phyloP scores from a whole-genome alignment of 129 eudicot genomes.

The Escallonia herrerae region DNA sequence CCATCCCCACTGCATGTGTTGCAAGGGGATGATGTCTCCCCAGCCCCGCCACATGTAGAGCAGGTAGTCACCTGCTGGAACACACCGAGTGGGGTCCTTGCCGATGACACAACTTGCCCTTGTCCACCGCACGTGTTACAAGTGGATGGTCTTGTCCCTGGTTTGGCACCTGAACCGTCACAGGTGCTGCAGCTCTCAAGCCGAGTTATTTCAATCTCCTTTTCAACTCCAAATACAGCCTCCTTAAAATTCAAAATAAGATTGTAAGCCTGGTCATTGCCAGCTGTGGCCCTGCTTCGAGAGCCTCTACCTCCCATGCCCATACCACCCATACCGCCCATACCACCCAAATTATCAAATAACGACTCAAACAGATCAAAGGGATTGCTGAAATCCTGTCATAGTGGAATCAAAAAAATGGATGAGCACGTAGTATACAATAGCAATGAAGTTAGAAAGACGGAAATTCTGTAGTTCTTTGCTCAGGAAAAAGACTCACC shows the following conservation, averaged over 20 bases:
- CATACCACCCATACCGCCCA: conserved; percentile 85
- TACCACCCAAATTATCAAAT: conserved; percentile 69
- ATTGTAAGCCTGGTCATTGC: conserved; percentile 79
- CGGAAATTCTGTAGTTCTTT: neutral
- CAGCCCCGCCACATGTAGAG: conserved; percentile 70
- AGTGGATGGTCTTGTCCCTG: conserved; percentile 57
- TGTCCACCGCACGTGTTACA: conserved; percentile 87
- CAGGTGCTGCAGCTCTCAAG: conserved; percentile 79
- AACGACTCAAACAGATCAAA: conserved; percentile 78
- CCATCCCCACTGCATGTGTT: conserved; percentile 77
- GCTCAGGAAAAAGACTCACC: conserved; percentile 40
- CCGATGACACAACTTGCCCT: conserved; percentile 73
- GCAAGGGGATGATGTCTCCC: conserved; percentile 79
- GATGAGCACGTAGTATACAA: neutral
- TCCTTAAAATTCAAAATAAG: conserved; percentile 79
- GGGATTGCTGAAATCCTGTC: conserved; percentile 91
- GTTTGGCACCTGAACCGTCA: conserved; percentile 83
- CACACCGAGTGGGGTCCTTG: conserved; percentile 85
- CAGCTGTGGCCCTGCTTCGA: conserved; percentile 63
- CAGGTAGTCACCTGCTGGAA: conserved; percentile 87
- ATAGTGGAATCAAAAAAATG: neutral
- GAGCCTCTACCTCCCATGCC: conserved; percentile 80
- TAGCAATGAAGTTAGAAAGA: neutral
- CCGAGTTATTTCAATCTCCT: conserved; percentile 74
- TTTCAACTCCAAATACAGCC: conserved; percentile 87